Evolutionary conservation across 352 stramenopile genomes (phyloP), one percentile per base, ranked within the genome.

Genomic region (Thraustotheca clavata): DNA sequence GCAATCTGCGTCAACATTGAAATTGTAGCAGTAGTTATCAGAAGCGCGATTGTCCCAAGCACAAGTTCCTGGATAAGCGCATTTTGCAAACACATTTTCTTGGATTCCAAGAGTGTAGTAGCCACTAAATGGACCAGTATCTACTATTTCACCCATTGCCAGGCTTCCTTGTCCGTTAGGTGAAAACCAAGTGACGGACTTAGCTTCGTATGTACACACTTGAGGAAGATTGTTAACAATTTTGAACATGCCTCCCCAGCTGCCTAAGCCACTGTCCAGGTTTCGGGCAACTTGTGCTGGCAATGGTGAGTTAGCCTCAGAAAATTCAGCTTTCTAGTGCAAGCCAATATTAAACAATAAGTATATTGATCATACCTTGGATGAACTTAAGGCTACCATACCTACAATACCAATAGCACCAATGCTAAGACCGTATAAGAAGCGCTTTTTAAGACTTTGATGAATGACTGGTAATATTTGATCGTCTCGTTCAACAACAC

Each of bases 11-110:
- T 52, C 43, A 11, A 52, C 14, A 31, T 31, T 52, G 8, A 52
- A 22, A 31, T 52, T 52, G 43, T 52, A 52, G 43, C 43, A 52
- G 43, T 52, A 52, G 43, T 52, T 52, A 31, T 52, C 43, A 2
- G 43, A 24, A 24, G 43, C 18, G 9, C 34, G 12, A 31, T 52
- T 52, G 2, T 52, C 43, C 43, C 43, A 52, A 14, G 43, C 43
- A 18, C 43, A 52, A 24, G 43, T 52, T 24, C 43, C 43, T 11
- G 43, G 12, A 18, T 52, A 52, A 14, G 7, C n/a, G 43, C 43
- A 52, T 31, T 52, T 52, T 24, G 43, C 43, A 31, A 52, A 52
- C 24, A 52, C 43, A 31, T 52, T 52, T 18, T 52, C 43, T 31
- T 52, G 43, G 43, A 52, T 18, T 24, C 43, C 43, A 31, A 52